phyloP scores from a whole-genome alignment of 176 grass and related monocot genomes.

The Areca catechu region DNA sequence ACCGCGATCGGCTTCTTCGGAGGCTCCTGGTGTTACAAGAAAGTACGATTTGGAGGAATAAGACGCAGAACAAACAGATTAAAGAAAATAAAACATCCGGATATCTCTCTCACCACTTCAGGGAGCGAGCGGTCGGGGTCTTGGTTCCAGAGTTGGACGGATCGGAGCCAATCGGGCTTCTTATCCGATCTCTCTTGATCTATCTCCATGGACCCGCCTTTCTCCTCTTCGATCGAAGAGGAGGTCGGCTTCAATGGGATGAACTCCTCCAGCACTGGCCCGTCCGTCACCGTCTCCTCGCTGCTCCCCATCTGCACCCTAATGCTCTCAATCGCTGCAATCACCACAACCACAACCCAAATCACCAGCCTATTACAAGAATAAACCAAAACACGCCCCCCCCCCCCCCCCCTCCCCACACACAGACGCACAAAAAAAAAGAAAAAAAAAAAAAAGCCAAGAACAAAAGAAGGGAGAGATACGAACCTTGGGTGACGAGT shows the following conservation, averaged over 20 bases:
- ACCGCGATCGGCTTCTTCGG: constrained; percentile 60
- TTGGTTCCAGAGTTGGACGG: constrained; percentile 69
- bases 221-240: constrained; percentile 23
- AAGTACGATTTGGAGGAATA: background rate
- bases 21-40: constrained; percentile 8
- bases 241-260: constrained; percentile 79
- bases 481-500: constrained; percentile 64
- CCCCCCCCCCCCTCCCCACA: no score
- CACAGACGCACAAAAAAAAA: no score
- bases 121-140: background rate
- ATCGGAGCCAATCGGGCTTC: constrained; percentile 64
- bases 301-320: constrained; percentile 34
- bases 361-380: background rate
- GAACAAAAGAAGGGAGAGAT: background rate
- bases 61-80: background rate
- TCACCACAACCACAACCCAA: background rate
- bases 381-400: no score
- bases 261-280: constrained; percentile 84
- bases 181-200: constrained; percentile 1
- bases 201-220: background rate
- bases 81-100: background rate
- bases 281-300: constrained; percentile 40
- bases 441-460: background rate
- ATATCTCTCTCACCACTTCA: background rate
- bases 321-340: constrained; percentile 60